Evolutionary conservation across 345 rosid species (phyloP).

Genomic region (Moricandia arvensis): DNA sequence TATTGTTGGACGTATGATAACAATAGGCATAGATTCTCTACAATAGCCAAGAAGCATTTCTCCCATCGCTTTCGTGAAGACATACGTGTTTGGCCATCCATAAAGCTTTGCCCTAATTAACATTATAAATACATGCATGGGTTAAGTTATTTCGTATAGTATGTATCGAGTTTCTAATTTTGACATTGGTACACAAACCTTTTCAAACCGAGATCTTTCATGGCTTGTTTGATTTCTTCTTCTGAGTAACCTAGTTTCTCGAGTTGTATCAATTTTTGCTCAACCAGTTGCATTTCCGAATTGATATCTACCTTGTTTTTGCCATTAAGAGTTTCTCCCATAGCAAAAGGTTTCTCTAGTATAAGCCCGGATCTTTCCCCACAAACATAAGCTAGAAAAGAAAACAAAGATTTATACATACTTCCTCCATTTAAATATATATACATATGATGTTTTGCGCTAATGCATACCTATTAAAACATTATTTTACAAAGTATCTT

Average conservation of each 20-base stretch:
- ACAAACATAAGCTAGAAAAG: background rate
- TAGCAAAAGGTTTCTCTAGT: constrained; percentile 17
- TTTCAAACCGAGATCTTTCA: constrained; percentile 21
- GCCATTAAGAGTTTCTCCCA: constrained; percentile 23
- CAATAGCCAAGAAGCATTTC: background rate
- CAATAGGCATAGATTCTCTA: background rate
- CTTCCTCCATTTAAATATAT: too few species aligned
- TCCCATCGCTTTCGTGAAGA: background rate
- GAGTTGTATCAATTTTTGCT: constrained; percentile 6
- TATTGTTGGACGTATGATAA: background rate
- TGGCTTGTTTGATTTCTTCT: background rate
- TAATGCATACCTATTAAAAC: too few species aligned
- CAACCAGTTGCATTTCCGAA: background rate
- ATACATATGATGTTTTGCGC: too few species aligned
- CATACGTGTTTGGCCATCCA: constrained; percentile 4
- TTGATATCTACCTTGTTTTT: background rate
- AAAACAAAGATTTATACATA: background rate
- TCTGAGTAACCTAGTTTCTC: background rate
- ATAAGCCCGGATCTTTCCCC: constrained; percentile 3
- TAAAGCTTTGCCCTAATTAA: background rate
- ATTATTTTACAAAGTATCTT: too few species aligned
- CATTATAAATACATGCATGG: background rate
- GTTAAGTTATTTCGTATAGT: background rate
- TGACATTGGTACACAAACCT: constrained; percentile 3
- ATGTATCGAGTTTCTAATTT: constrained; percentile 39